Conservation (phyloP, 352 stramenopile genomes). For the Pythium biforme region DNA sequence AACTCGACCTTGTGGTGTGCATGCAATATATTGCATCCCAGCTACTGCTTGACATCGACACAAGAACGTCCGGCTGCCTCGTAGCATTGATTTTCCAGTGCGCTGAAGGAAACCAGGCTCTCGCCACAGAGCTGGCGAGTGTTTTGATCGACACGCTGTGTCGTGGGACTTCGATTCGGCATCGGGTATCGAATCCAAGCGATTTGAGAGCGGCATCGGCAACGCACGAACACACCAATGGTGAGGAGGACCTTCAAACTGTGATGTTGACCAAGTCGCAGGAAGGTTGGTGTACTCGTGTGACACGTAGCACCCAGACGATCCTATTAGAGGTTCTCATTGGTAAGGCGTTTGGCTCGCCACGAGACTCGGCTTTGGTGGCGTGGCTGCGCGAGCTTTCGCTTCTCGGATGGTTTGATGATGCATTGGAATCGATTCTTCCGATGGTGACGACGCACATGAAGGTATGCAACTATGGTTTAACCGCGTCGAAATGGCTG, state of each 20-base stretch:
- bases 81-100: constrained; percentile 12
- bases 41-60: constrained; percentile 3
- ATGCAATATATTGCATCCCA: constrained; percentile 14
- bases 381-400: constrained; percentile 28
- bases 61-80: constrained; percentile 2
- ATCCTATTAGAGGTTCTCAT: constrained; percentile 6
- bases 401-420: constrained; percentile 22
- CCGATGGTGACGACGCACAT: constrained; percentile 17
- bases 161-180: background rate
- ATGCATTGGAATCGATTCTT: constrained; percentile 4
- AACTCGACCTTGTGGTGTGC: constrained; percentile 9
- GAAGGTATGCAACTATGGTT: constrained; percentile 10
- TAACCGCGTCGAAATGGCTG: background rate
- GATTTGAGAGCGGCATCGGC: background rate
- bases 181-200: background rate
- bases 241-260: background rate
- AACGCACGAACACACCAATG: background rate
- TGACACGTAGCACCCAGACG: background rate
- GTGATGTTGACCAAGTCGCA: constrained; percentile 1
- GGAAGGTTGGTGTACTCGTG: constrained; percentile 16
- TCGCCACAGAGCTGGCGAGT: background rate
- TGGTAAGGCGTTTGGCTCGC: constrained; percentile 17
- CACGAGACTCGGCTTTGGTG: constrained; percentile 20
- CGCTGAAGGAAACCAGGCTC: background rate
- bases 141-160: constrained; percentile 12